Evolutionary conservation across 2,329 filamentous ascomycete genomes (phyloP).

Genomic region (Trichoderma endophyticum): DNA sequence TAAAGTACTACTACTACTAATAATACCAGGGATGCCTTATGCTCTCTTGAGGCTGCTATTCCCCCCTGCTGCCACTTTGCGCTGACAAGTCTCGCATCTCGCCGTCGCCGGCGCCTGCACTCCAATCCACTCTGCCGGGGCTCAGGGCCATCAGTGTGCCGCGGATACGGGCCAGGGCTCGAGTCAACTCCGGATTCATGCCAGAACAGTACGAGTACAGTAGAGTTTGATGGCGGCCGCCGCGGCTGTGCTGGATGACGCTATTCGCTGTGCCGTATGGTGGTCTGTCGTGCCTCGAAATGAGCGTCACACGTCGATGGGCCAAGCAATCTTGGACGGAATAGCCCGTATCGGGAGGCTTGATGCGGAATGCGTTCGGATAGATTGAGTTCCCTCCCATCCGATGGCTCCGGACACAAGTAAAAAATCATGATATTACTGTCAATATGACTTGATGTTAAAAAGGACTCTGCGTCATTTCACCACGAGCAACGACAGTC

Average conservation of each 20-base stretch:
- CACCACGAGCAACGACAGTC: not conserved
- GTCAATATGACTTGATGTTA: not conserved
- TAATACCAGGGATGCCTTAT: not conserved
- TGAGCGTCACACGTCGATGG: not conserved
- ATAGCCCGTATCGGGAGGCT: not conserved
- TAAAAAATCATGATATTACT: not conserved
- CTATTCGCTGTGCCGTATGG: not conserved
- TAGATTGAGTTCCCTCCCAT: not conserved
- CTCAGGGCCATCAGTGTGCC: not conserved
- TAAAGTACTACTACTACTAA: not conserved
- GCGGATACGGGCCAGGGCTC: constrained; percentile 1
- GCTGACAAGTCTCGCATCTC: constrained; percentile 16
- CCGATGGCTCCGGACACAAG: not conserved
- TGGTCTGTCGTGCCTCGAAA: not conserved
- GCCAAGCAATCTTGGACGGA: not conserved
- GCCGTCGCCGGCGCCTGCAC: constrained; percentile 3
- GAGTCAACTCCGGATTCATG: not conserved
- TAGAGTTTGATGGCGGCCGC: not conserved
- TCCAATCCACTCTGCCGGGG: not conserved
- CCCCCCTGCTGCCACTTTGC: not conserved
- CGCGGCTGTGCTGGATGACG: not conserved
- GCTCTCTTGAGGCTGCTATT: not conserved
- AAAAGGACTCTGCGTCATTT: not conserved
- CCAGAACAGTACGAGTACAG: not conserved
- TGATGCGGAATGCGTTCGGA: not conserved